Evolutionary conservation across 2,329 filamentous ascomycete genomes (phyloP), one percentile per base, ranked within the genome.

Genomic region (Cladosporium colombiae): DNA sequence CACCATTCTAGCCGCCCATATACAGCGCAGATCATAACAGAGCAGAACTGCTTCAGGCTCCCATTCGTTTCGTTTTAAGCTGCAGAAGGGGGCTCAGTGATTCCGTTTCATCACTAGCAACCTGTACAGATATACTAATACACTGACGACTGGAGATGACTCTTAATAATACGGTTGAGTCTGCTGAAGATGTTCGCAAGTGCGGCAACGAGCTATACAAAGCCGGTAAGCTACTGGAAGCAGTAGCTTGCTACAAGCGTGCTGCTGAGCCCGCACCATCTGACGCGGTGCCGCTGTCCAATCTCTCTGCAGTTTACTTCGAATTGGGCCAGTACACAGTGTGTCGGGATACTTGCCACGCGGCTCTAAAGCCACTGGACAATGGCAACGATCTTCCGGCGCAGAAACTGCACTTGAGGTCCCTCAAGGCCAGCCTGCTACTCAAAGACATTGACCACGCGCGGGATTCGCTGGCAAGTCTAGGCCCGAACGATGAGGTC

Each of bases 121-220:
- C 13, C 23, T 29, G 18, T 23, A 52, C 13, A 52, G 14, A 21
- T 46, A 46, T n/a, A 52, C 5, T 18, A 18, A 52, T 25, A 49
- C n/a, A 25, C 21, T 21, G 8, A 49, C 23, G 23, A 29, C 49
- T 10, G 10, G 3, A 29, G 23, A 52, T 52, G 49, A 8, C 49
- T 52, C 23, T 18, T 10, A 52, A 23, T 2, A 18, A 27, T 21
- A 23, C 25, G 49, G 23, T 27, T 7, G 49, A 52, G 49, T 52
- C 49, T 52, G 23, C 49, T 27, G 66, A 65, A 40, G 62, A 67
- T 23, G 35, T 63, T 23, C 64, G 68, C 50, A 58, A 52, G 58
- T 40, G 65, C 29, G 70, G 68, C 50, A 71, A 71, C 37, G 66
- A 63, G 18, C 29, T 68, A 14, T 68, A 68, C 63, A 68, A 68